Conservation (phyloP, 1,284 basidiomycete species). For the Ganoderma lingzhi region DNA sequence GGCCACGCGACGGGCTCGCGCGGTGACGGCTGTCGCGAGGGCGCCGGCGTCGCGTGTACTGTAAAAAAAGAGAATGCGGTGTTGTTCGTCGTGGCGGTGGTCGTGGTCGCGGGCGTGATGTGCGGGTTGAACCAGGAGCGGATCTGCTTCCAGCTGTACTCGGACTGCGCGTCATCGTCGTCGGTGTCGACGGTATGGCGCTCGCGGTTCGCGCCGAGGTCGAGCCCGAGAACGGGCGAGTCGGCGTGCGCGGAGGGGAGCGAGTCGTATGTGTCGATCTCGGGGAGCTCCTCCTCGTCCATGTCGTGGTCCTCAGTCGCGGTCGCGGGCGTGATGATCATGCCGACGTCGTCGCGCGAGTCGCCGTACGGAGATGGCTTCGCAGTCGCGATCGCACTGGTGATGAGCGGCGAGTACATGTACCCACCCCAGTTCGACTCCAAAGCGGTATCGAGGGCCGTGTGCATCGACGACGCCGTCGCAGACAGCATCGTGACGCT, state of each 20-base stretch:
- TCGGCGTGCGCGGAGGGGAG: conserved; percentile 34
- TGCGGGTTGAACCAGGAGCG: conserved; percentile 33
- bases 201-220: conserved; percentile 25
- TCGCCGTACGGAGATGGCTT: conserved; percentile 36
- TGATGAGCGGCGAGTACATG: conserved; percentile 36
- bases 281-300: conserved; percentile 39
- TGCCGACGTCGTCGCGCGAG: conserved; percentile 35
- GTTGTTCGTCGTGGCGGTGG: conserved; percentile 27
- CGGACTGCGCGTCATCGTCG: conserved; percentile 23
- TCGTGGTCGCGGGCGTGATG: conserved; percentile 28
- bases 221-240: conserved; percentile 39
- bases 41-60: conserved; percentile 35
- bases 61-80: conserved; percentile 40
- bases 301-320: conserved; percentile 38
- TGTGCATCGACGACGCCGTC: conserved; percentile 72
- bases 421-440: conserved; percentile 47
- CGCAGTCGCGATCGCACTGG: conserved; percentile 36
- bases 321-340: conserved; percentile 38
- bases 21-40: conserved; percentile 28
- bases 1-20: conserved; percentile 32
- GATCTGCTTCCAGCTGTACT: conserved; percentile 36
- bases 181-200: conserved; percentile 21
- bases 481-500: conserved; percentile 59
- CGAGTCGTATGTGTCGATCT: conserved; percentile 34
- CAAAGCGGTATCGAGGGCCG: conserved; percentile 77